Percentiles rank a stretch among this genome's conserved stretches.
Conservation (phyloP, 257 asterid species). For the Verbascum thapsus region DNA sequence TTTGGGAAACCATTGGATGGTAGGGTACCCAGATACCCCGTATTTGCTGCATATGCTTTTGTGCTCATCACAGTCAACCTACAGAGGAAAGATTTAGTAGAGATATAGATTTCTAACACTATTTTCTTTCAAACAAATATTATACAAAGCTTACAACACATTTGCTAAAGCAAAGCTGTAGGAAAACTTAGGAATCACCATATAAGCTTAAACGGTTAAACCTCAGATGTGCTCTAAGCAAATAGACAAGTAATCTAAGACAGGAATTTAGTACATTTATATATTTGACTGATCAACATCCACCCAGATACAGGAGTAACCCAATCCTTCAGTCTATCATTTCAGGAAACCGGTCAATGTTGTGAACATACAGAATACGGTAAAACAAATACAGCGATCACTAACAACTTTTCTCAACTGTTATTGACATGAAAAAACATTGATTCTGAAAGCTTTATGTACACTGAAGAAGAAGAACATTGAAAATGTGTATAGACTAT, state of each 20-base stretch:
- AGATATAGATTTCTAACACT: constrained; percentile 6
- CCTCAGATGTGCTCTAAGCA: constrained; percentile 13
- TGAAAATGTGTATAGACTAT: too few relatives aligned
- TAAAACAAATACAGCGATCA: too few relatives aligned
- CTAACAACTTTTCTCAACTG: too few relatives aligned
- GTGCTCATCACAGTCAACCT: constrained; percentile 96
- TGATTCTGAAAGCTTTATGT: too few relatives aligned
- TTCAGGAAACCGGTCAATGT: too few relatives aligned
- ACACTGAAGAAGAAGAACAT: too few relatives aligned
- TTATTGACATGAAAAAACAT: too few relatives aligned
- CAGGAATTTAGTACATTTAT: not conserved
- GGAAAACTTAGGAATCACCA: not conserved
- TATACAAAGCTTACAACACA: not conserved
- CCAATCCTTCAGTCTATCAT: constrained; percentile 1
- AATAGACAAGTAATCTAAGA: constrained; percentile 1
- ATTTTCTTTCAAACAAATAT: constrained; percentile 1
- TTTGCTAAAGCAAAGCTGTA: constrained; percentile 3
- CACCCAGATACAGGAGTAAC: not conserved
- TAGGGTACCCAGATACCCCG: constrained; percentile 91
- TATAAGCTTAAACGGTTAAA: not conserved
- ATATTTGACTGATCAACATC: not conserved
- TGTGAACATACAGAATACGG: too few relatives aligned
- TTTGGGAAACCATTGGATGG: constrained; percentile 94
- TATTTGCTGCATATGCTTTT: constrained; percentile 80
- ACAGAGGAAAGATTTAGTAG: constrained; percentile 28